Conservation (phyloP, 805 yeast species). For the Schwanniomyces vanrijiae region DNA sequence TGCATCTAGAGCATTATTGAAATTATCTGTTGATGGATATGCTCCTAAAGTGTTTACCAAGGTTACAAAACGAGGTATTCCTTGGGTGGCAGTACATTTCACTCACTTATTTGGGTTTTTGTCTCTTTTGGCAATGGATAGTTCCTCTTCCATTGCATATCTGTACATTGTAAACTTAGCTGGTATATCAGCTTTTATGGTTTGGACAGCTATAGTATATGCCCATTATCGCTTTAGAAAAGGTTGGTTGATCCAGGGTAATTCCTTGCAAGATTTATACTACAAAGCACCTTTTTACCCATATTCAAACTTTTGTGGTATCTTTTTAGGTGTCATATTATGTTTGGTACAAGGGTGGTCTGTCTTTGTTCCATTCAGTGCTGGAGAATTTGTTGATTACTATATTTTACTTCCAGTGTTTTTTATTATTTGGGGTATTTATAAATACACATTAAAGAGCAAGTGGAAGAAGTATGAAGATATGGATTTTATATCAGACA, state of each 20-base stretch:
- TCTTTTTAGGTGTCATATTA: conserved; percentile 14
- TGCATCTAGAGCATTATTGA: conserved; percentile 7
- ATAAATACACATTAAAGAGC: conserved; percentile 34
- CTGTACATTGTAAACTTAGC: conserved; percentile 17
- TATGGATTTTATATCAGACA: conserved; percentile 48
- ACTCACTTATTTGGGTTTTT: conserved; percentile 18
- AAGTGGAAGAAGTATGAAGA: conserved; percentile 36
- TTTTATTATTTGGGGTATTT: conserved; percentile 31
- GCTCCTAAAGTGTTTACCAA: conserved; percentile 9
- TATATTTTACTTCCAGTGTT: conserved; percentile 18
- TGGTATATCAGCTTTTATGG: conserved; percentile 20
- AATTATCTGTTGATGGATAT: conserved; percentile 10
- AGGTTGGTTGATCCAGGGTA: conserved; percentile 20
- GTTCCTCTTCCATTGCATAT: conserved; percentile 17
- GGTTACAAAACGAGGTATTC: conserved; percentile 12
- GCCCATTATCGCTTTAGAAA: conserved; percentile 18
- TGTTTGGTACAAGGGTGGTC: conserved; percentile 23
- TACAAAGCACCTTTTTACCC: conserved; percentile 18
- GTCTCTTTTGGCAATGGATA: conserved; percentile 15
- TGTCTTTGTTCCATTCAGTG: conserved; percentile 18
- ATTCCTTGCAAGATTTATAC: conserved; percentile 11
- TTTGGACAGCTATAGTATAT: conserved; percentile 20
- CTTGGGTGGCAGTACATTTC: conserved; percentile 10
- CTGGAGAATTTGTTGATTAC: conserved; percentile 18
- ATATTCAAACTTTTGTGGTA: conserved; percentile 13